Percentiles rank a stretch among this genome's conserved stretches.
phyloP scores from a whole-genome alignment of 106 monocot genomes.

The Cymbidium sinense region DNA sequence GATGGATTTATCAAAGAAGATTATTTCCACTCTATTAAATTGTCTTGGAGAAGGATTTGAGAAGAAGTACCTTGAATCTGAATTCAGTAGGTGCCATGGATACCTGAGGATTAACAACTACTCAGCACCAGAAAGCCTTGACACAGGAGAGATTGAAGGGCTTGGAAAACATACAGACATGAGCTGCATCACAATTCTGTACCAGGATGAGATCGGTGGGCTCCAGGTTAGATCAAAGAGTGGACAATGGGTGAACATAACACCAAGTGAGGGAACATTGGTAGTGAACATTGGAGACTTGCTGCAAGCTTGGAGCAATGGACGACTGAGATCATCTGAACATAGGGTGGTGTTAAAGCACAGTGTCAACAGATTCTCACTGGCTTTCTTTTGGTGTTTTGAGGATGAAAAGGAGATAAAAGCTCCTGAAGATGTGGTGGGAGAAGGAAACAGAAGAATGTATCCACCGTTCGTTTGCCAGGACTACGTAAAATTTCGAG shows the following conservation, averaged over 20 bases:
- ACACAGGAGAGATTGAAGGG: constrained; percentile 26
- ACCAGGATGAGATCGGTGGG: constrained; percentile 43
- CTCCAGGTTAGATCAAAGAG: constrained; percentile 34
- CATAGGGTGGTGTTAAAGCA: constrained; percentile 33
- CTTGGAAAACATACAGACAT: constrained; percentile 61
- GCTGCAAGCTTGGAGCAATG: constrained; percentile 59
- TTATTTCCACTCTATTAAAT: constrained; percentile 24
- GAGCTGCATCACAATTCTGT: constrained; percentile 51
- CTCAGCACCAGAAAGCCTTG: constrained; percentile 7
- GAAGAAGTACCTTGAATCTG: constrained; percentile 22
- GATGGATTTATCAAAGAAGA: constrained; percentile 34
- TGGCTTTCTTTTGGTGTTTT: constrained; percentile 58
- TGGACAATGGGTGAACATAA: constrained; percentile 32
- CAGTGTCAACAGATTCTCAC: constrained; percentile 10
- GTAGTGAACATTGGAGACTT: constrained; percentile 50
- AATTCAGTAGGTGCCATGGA: constrained; percentile 40
- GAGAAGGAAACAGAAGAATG: constrained; percentile 9
- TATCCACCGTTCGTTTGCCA: constrained; percentile 35
- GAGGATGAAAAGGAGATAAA: constrained; percentile 40
- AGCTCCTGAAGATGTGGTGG: constrained; percentile 29
- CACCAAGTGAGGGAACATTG: constrained; percentile 20
- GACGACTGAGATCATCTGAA: constrained; percentile 31
- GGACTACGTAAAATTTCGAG: constrained; percentile 42
- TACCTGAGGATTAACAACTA: constrained; percentile 48
- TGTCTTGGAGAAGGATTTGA: constrained; percentile 27